Evolutionary conservation across 495 filamentous ascomycete species (phyloP).

Genomic region (Bacidia gigantensis): DNA sequence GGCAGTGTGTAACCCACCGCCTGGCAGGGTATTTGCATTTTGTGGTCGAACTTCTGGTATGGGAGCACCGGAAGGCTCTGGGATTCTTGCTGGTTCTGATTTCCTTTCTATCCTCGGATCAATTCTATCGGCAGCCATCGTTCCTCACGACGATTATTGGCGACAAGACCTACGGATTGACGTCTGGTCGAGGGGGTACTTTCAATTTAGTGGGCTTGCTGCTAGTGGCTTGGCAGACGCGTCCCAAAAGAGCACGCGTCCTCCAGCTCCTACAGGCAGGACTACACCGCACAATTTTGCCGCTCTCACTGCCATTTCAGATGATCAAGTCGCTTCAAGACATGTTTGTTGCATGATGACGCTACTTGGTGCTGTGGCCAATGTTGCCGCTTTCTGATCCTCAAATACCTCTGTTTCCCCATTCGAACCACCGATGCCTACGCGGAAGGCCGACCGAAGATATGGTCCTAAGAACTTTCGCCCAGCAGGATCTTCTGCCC

Average conservation of each 20-base stretch:
- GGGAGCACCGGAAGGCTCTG: constrained; percentile 24
- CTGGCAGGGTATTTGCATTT: constrained; percentile 35
- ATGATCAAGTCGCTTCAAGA: too few relatives aligned
- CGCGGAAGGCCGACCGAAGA: constrained; percentile 37
- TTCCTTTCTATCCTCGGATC: constrained; percentile 11
- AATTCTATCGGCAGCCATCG: constrained; percentile 44
- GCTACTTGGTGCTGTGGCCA: not conserved
- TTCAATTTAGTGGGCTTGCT: not conserved
- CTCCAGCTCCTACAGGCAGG: not conserved
- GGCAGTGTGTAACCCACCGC: constrained; percentile 32
- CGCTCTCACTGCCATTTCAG: too few relatives aligned
- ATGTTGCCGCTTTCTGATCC: not conserved
- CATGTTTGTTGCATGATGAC: not conserved
- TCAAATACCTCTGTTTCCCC: not conserved
- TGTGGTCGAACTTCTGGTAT: constrained; percentile 6
- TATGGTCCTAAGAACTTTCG: constrained; percentile 39
- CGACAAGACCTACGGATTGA: not conserved
- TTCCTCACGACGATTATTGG: not conserved
- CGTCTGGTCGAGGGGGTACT: too few relatives aligned
- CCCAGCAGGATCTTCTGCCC: constrained; percentile 35
- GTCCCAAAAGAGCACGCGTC: not conserved
- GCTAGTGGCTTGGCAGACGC: not conserved
- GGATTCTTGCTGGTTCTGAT: constrained; percentile 6
- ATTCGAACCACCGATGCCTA: constrained; percentile 32
- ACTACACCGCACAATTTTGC: too few relatives aligned